Evolutionary conservation across 2,329 filamentous ascomycete species (phyloP).

Genomic region (Sporothrix mexicana): DNA sequence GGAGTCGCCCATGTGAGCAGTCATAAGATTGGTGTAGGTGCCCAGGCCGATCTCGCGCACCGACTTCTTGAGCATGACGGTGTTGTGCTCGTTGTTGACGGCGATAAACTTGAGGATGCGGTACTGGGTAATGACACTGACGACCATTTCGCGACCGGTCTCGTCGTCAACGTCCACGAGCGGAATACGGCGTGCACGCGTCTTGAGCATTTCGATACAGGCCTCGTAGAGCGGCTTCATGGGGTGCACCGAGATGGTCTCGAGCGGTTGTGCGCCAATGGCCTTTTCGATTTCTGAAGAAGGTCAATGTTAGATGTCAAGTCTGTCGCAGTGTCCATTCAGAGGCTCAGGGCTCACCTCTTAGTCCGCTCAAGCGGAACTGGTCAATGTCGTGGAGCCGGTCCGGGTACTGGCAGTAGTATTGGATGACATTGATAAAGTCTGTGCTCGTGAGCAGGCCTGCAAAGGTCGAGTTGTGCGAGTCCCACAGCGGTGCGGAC

Average conservation of each 20-base stretch:
- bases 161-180: slow-evolving; percentile 94
- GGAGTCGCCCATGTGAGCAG: slow-evolving; percentile 84
- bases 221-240: slow-evolving; percentile 92
- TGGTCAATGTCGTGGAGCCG: slow-evolving; percentile 89
- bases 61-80: slow-evolving; percentile 85
- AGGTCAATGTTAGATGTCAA: neutral
- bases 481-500: slow-evolving; percentile 96
- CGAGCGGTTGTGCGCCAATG: slow-evolving; percentile 86
- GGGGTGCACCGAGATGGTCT: slow-evolving; percentile 95
- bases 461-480: slow-evolving; percentile 87
- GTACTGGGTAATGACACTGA: slow-evolving; percentile 97
- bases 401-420: slow-evolving; percentile 97
- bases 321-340: neutral
- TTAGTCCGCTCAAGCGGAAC: slow-evolving; percentile 87
- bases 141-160: slow-evolving; percentile 87
- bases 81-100: slow-evolving; percentile 86
- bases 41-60: slow-evolving; percentile 84
- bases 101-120: slow-evolving; percentile 98
- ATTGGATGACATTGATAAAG: slow-evolving; percentile 98
- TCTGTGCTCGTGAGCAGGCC: slow-evolving; percentile 94
- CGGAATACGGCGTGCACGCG: slow-evolving; percentile 89
- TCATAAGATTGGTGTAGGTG: slow-evolving; percentile 80
- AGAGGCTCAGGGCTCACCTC: slow-evolving; percentile 63
- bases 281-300: slow-evolving; percentile 87
- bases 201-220: slow-evolving; percentile 91